Base-by-base conservation (phyloP, 805 yeast genomes). In the Metschnikowia peoriensis region DNA sequence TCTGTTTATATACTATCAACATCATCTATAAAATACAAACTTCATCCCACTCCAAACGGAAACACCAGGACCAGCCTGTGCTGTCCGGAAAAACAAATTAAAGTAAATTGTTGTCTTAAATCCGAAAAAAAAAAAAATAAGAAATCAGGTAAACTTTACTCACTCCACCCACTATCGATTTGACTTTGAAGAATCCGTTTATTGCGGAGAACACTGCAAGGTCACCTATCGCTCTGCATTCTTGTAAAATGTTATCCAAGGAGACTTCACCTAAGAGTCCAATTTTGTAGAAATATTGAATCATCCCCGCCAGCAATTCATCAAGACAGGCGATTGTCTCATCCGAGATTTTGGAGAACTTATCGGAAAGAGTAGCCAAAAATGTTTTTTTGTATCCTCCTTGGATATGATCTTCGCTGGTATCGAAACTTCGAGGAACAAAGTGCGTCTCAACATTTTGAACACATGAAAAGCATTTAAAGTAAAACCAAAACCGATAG, bases 401-500 rank as follows among this genome's bases (percentile, higher is more conserved):
- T 45, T 45, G 35, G 41, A 28, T 6, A 37, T 29, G 14, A n/a
- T 22, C 14, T 45, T 35, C 2, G 44, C 40, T 7, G 42, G 3
- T 16, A 43, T 32, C 7, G 49, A 17, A 4, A 35, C 9, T 3
- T 35, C 28, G 16, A 50, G 14, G 14, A 50, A 50, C 40, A 50
- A 28, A 15, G 45, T 15, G 22, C 47, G 35, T 37, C 45, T 42
- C 8, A 46, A n/a, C 9, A 46, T 22, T 16, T 40, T 41, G 41
- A 58, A 39, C 5, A 60, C 41, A 9, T 62, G 60, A 6, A 65
- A 56, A 14, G 71, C 53, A 9, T 69, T 50, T 17, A 57, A 28
- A 1, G 59, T 34, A 9, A 55, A 51, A 1, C 78, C 77, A 15
- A 74, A 58, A 1, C 77, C 74, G 37, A 73, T 59, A 1, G n/a